Percentiles rank a stretch among this genome's conserved stretches.
Conservation (phyloP, 192 early-diverging fungal species). For the Martensiomyces pterosporus region DNA sequence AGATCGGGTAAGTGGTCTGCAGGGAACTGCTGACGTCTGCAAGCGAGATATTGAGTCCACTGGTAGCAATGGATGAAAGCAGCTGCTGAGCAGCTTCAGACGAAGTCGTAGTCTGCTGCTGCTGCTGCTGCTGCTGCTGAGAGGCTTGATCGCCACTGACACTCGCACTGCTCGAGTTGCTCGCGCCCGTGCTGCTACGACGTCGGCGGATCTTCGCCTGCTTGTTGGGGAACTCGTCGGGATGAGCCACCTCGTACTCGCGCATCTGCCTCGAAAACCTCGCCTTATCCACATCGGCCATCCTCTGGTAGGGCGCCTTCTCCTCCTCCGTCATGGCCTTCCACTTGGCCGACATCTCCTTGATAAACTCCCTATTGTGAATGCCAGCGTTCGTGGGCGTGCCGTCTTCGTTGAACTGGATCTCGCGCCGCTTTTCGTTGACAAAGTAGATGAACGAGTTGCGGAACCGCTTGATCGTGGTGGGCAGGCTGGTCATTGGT, state of each 20-base stretch:
- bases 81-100: background rate
- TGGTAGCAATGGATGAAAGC: background rate
- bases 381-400: conserved; percentile 23
- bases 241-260: conserved; percentile 37
- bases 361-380: conserved; percentile 44
- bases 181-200: conserved; percentile 25
- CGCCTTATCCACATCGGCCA: conserved; percentile 44
- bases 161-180: conserved; percentile 4
- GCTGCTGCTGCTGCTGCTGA: conserved; percentile 8
- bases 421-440: conserved; percentile 28
- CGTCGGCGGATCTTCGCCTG: conserved; percentile 15
- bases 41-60: conserved; percentile 22
- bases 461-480: conserved; percentile 46
- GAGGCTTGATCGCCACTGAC: conserved; percentile 10
- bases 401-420: conserved; percentile 14
- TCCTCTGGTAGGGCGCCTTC: conserved; percentile 26
- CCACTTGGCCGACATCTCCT: conserved; percentile 45
- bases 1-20: too few species aligned
- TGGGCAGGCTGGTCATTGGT: conserved; percentile 37
- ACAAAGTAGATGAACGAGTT: conserved; percentile 52
- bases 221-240: conserved; percentile 20
- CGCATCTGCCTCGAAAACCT: conserved; percentile 39
- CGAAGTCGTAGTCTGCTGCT: background rate
- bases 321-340: conserved; percentile 36
- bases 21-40: background rate